Evolutionary conservation across 371 early-diverging fungal genomes (phyloP).

Genomic region (Sporodiniella umbellata): DNA sequence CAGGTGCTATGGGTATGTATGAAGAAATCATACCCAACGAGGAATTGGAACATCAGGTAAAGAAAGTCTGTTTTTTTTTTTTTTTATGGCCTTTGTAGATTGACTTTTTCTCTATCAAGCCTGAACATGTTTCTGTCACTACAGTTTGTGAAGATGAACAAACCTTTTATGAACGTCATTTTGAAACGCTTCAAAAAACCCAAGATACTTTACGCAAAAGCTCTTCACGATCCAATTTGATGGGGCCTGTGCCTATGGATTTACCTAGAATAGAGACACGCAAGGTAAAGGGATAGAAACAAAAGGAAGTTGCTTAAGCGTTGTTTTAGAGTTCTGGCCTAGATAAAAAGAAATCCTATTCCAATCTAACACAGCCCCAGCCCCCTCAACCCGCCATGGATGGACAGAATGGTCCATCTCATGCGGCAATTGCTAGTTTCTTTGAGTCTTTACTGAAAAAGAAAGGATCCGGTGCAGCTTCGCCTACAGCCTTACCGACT

Average conservation of each 20-base stretch:
- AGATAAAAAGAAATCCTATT: not conserved
- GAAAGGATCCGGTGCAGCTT: too few relatives aligned
- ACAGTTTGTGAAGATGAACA: slow-evolving; percentile 85
- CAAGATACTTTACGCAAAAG: slow-evolving; percentile 10
- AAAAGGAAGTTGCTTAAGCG: too few relatives aligned
- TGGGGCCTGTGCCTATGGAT: slow-evolving; percentile 10
- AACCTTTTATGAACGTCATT: slow-evolving; percentile 75
- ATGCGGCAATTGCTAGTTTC: not conserved
- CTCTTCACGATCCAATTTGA: too few relatives aligned
- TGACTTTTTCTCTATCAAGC: slow-evolving; percentile 18
- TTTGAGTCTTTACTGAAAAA: too few relatives aligned
- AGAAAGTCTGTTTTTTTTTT: too few relatives aligned
- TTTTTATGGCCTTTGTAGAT: too few relatives aligned
- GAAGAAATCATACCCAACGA: slow-evolving; percentile 39
- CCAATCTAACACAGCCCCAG: slow-evolving; percentile 9
- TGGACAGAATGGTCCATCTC: slow-evolving; percentile 8
- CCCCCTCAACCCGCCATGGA: slow-evolving; percentile 8
- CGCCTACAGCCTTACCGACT: not conserved
- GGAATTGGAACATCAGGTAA: slow-evolving; percentile 40
- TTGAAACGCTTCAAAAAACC: slow-evolving; percentile 61
- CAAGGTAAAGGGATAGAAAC: too few relatives aligned
- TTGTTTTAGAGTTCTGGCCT: too few relatives aligned
- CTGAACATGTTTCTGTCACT: slow-evolving; percentile 37
- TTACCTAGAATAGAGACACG: slow-evolving; percentile 12
- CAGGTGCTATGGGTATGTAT: slow-evolving; percentile 37